phyloP scores from a whole-genome alignment of 1,284 basidiomycete species.

The Cutaneotrichosporon sp. region DNA sequence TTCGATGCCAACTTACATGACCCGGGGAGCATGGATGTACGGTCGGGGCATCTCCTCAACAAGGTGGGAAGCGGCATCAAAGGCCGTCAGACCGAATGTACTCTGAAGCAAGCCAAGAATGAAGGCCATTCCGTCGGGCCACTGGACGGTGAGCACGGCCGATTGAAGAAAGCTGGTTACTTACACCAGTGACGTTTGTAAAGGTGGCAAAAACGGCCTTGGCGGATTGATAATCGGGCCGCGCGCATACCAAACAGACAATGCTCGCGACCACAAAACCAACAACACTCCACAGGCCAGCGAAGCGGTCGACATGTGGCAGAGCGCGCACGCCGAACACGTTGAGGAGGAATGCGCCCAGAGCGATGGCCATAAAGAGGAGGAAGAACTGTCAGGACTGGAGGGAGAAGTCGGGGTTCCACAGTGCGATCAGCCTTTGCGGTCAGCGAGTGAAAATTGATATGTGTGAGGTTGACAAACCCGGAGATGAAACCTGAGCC shows the following conservation, averaged over 20 bases:
- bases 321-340: slow-evolving; percentile 11
- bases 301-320: slow-evolving; percentile 15
- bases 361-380: slow-evolving; percentile 4
- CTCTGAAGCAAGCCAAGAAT: slow-evolving; percentile 44
- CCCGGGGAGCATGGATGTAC: slow-evolving; percentile 26
- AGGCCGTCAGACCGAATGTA: slow-evolving; percentile 6
- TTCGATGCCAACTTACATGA: slow-evolving; percentile 32
- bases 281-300: slow-evolving; percentile 29
- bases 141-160: no score
- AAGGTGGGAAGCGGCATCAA: slow-evolving; percentile 39
- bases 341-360: slow-evolving; percentile 10
- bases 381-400: slow-evolving; percentile 6
- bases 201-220: slow-evolving; percentile 43
- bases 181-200: slow-evolving; percentile 26
- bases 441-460: slow-evolving; percentile 14
- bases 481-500: slow-evolving; percentile 23
- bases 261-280: slow-evolving; percentile 40
- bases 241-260: slow-evolving; percentile 15
- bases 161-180: no score
- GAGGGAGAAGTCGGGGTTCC: slow-evolving; percentile 4
- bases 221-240: slow-evolving; percentile 32
- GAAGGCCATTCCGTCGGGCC: slow-evolving; percentile 33
- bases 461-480: slow-evolving; percentile 12
- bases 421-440: slow-evolving; percentile 36
- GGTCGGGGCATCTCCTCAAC: slow-evolving; percentile 39